Evolutionary conservation across 2,329 filamentous ascomycete genomes (phyloP), one percentile per base, ranked within the genome.

Genomic region (Beauveria bassiana): DNA sequence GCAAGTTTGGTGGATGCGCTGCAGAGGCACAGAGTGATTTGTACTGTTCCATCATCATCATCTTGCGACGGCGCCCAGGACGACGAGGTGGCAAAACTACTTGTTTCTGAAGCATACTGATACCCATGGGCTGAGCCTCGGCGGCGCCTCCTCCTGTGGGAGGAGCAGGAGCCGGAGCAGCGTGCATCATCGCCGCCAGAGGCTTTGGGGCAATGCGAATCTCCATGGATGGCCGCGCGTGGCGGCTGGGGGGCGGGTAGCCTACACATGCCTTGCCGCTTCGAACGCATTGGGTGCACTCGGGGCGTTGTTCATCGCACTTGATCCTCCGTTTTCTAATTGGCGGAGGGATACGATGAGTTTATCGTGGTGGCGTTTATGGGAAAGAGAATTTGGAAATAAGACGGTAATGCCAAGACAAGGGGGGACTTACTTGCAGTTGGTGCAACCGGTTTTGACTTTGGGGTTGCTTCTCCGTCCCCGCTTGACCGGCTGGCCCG

Each of bases 371-470:
- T 22, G 18, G 34, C 34, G 14, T 38, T 38, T 16, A 38, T 38
- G 34, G 14, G 5, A 16, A 26, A 31, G 26, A 16, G 31, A 38
- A 38, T 38, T 38, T 22, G 55, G 31, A 22, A 42, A 51, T n/a
- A 43, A 56, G 24, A 20, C 28, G 31, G 24, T 6, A 45, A 46
- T 49, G 7, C 38, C 46, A 56, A 54, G 28, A 61, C 42, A 53
- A 16, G 5, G 54, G 10, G 12, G 10, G 5, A 78, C 85, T 71
- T 77, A 87, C 85, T 88, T 88, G 85, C 85, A 88, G 71, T 84
- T 86, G 67, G 78, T 79, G 72, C 86, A 88, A 46, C 85, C 85
- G 1, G 85, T 87, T 74, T 86, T 87, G 65, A 86, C 85, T 70
- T 87, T 87, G 16, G 82, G 81, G 65, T 78, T 81, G 70, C 82